Evolutionary conservation across 2,329 filamentous ascomycete genomes (phyloP).

Genomic region (Volutella citrinella): DNA sequence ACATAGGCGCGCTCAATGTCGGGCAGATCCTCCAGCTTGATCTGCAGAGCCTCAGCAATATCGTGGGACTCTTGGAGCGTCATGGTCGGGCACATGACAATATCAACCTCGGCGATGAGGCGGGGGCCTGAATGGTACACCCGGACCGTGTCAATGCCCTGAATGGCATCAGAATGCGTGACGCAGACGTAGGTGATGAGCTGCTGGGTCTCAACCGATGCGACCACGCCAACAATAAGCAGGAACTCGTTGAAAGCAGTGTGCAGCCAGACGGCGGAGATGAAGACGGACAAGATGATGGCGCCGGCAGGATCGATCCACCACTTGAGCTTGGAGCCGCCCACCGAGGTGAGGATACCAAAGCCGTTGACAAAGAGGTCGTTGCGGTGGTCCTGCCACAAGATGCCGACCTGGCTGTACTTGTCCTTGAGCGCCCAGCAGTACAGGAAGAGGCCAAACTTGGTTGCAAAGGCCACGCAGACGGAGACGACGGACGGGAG

Average conservation of each 20-base stretch:
- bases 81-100: constrained; percentile 81
- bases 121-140: constrained; percentile 88
- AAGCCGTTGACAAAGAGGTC: constrained; percentile 96
- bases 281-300: constrained; percentile 75
- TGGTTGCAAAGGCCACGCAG: constrained; percentile 77
- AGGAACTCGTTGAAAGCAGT: constrained; percentile 90
- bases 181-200: constrained; percentile 90
- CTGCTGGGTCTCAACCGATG: constrained; percentile 81
- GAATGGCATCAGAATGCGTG: constrained; percentile 80
- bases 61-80: constrained; percentile 82
- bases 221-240: constrained; percentile 84
- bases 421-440: constrained; percentile 89
- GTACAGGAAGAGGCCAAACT: constrained; percentile 81
- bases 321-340: constrained; percentile 84
- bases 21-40: constrained; percentile 87
- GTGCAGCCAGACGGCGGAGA: constrained; percentile 76
- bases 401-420: constrained; percentile 85
- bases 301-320: constrained; percentile 95
- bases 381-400: constrained; percentile 97
- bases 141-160: constrained; percentile 89
- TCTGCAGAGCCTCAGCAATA: constrained; percentile 88
- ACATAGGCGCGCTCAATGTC: constrained; percentile 94
- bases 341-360: constrained; percentile 86
- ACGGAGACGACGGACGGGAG: constrained; percentile 85
- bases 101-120: constrained; percentile 91